These are phyloP conservation scores for Zea luxurians DNA, from an alignment of 176 grass and related monocot species.

Conservation along the genomic window DNA sequence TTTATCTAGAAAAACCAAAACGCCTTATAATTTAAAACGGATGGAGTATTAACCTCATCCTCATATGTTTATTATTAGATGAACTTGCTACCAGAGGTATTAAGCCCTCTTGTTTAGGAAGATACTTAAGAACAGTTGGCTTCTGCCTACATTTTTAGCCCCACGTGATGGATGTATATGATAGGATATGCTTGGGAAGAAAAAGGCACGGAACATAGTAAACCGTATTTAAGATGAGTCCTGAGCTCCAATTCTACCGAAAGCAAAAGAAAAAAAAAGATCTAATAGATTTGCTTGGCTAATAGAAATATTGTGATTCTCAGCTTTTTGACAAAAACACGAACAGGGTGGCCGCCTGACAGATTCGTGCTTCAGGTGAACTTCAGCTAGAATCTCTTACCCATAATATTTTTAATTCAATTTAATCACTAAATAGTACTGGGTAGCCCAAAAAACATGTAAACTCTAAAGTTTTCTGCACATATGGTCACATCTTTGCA, in stretches of 20 bases:
- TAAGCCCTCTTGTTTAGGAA: conserved; percentile 3
- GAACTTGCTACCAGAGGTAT: neutral
- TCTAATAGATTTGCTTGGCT: neutral
- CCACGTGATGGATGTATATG: neutral
- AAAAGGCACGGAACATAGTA: neutral
- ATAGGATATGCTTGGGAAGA: neutral
- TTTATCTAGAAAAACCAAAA: no score
- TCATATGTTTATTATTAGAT: no score
- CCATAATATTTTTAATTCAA: neutral
- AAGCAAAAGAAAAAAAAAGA: neutral
- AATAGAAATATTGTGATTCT: neutral
- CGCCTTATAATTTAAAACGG: no score
- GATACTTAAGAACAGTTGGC: neutral
- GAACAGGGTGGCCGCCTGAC: neutral
- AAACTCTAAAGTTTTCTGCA: neutral
- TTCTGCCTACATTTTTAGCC: neutral
- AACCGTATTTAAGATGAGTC: neutral
- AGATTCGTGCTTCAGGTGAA: neutral
- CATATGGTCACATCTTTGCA: neutral
- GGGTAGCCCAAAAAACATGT: conserved; percentile 2
- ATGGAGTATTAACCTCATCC: no score
- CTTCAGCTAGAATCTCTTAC: neutral
- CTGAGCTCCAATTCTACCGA: neutral
- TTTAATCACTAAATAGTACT: conserved; percentile 24
- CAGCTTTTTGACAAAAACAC: neutral